Evolutionary conservation across 495 filamentous ascomycete species (phyloP), one percentile per base, ranked within the genome.

Genomic region (Penicillium bovifimosum): DNA sequence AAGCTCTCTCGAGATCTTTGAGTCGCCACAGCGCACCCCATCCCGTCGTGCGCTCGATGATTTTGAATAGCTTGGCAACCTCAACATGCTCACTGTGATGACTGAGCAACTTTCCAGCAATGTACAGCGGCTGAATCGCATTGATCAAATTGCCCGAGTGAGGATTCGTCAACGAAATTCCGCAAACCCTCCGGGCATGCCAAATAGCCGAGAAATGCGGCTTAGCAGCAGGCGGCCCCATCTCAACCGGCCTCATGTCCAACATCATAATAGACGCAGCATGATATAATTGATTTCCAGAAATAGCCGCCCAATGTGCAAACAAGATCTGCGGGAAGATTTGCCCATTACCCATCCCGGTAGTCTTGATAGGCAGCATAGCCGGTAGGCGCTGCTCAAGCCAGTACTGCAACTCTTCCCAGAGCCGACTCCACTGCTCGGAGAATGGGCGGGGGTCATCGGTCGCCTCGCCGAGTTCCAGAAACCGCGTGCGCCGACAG

Each of bases 61-160:
- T 58, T 16, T 63, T 62, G 28, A 75, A 63, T 9, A 73, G 34
- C 14, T 63, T 63, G 0, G 65, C 58, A 7, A 76, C 58, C 20
- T 62, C 58, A 20, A 61, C 50, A 59, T 76, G 73, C 52, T 76
- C 73, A 27, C 58, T 62, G 16, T 59, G 59, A 43, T 76, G 70
- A 39, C 64, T 75, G 26, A 75, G 56, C 16, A 72, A 45, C 47
- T 61, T 66, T 8, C 73, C 73, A 2, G 73, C 73, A 50, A 76
- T 65, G 50, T 67, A 76, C n/a, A 75, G 58, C 24, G 73, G 72
- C 53, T 76, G 73, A 29, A 76, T 71, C 27, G 70, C 70, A 56
- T 76, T 76, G 27, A 68, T 76, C 49, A 72, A 56, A 44, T 69
- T 70, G 6, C 72, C 72, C 48, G 63, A 58, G 41, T 76, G 73